These are phyloP conservation scores for Solanum chaucha DNA, from an alignment of 257 asterid genomes.

Conservation along the genomic window DNA sequence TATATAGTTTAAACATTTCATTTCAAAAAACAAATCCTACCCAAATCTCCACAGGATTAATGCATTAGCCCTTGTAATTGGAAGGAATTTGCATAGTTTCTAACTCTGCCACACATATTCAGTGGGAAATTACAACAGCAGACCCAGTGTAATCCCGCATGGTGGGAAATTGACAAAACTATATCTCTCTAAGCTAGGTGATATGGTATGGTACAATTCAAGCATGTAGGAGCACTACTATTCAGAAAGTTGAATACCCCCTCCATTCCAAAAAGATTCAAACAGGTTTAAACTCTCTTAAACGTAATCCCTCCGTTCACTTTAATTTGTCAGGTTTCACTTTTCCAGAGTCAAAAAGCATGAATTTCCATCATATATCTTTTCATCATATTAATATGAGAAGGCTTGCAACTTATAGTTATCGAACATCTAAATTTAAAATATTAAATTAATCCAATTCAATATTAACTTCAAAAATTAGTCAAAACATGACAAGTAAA, in stretches of 20 bases:
- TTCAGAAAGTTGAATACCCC: not conserved
- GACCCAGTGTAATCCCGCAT: not conserved
- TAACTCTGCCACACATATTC: not conserved
- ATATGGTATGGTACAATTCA: not conserved
- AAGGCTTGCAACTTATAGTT: not conserved
- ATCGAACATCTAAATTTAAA: not conserved
- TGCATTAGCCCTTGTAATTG: not conserved
- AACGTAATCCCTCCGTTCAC: no score
- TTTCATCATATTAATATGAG: not conserved
- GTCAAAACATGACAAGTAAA: not conserved
- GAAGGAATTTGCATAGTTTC: not conserved
- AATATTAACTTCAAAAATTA: not conserved
- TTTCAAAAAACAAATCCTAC: not conserved
- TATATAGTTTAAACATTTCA: not conserved
- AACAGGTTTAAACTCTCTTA: not conserved
- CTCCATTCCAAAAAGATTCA: not conserved
- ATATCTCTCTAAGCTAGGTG: not conserved
- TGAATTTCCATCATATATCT: not conserved
- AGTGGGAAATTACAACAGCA: not conserved
- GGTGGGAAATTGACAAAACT: not conserved
- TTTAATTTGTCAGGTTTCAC: not conserved
- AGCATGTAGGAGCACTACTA: not conserved
- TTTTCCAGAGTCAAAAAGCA: not conserved
- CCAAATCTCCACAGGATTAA: not conserved
- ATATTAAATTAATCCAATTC: not conserved